Conservation (phyloP, 164 flowering plant genomes). For the Magnolia kwangsiensis region DNA sequence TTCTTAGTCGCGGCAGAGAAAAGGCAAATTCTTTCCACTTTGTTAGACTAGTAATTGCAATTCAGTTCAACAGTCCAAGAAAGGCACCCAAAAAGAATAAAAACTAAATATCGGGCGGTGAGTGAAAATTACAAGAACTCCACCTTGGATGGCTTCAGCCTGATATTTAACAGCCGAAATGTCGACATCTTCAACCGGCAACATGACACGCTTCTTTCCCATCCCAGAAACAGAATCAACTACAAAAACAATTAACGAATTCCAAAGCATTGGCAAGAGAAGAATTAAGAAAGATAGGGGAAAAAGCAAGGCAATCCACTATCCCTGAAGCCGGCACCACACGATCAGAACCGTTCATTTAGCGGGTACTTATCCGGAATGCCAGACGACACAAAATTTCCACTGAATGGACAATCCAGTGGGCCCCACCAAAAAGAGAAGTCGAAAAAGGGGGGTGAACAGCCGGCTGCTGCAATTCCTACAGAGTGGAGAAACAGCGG, state of each 20-base stretch:
- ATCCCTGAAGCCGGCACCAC: not conserved
- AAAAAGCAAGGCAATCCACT: not conserved
- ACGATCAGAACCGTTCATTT: not conserved
- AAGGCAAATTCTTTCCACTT: no score
- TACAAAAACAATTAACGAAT: not conserved
- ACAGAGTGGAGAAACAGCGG: not conserved
- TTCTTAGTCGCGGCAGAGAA: no score
- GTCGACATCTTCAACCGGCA: slow-evolving; percentile 62
- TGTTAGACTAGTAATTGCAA: not conserved
- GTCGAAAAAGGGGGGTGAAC: not conserved
- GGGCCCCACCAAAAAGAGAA: not conserved
- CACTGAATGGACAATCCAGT: not conserved
- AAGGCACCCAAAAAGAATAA: not conserved
- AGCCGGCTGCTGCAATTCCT: not conserved
- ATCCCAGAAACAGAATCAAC: not conserved
- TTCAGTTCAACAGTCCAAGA: not conserved
- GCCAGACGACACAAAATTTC: no score
- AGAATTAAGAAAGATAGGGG: not conserved
- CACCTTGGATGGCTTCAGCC: slow-evolving; percentile 46
- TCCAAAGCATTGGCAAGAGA: not conserved
- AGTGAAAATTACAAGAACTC: not conserved
- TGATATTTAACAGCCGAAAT: slow-evolving; percentile 52
- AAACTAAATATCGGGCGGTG: not conserved
- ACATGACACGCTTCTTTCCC: slow-evolving; percentile 40
- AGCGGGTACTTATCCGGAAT: not conserved